Percentiles rank a stretch among this genome's conserved stretches.
These are phyloP conservation scores for Cercospora canescens DNA, from an alignment of 2,329 filamentous ascomycete species.

Conservation along the genomic window DNA sequence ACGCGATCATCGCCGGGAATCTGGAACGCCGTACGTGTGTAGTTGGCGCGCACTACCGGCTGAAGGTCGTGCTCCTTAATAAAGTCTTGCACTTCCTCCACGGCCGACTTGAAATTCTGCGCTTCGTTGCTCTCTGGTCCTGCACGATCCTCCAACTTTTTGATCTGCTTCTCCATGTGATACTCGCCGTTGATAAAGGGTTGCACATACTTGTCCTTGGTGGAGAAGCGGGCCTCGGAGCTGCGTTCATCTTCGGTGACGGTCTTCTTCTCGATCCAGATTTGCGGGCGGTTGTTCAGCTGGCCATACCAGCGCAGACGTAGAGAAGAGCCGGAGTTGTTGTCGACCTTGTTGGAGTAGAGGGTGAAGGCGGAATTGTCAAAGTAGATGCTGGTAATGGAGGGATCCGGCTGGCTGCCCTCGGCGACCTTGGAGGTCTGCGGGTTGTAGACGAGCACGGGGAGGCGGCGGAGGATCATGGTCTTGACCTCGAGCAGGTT, in stretches of 20 bases:
- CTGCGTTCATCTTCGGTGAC: slow-evolving; percentile 74
- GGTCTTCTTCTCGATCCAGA: slow-evolving; percentile 87
- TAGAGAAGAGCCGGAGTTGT: slow-evolving; percentile 75
- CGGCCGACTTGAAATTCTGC: slow-evolving; percentile 68
- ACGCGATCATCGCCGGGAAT: slow-evolving; percentile 90
- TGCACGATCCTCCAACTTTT: slow-evolving; percentile 78
- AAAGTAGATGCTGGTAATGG: slow-evolving; percentile 94
- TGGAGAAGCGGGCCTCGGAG: slow-evolving; percentile 74
- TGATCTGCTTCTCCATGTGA: slow-evolving; percentile 84
- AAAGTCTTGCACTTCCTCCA: slow-evolving; percentile 76
- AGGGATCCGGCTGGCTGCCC: slow-evolving; percentile 74
- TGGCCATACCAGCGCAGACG: slow-evolving; percentile 91
- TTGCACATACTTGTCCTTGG: slow-evolving; percentile 94
- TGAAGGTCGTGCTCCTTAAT: slow-evolving; percentile 75
- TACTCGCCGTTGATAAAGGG: slow-evolving; percentile 85
- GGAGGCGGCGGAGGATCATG: slow-evolving; percentile 84
- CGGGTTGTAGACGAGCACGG: slow-evolving; percentile 89
- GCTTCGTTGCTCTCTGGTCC: slow-evolving; percentile 67
- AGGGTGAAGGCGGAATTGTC: slow-evolving; percentile 84
- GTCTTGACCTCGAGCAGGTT: slow-evolving; percentile 98
- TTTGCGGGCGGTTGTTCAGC: slow-evolving; percentile 73
- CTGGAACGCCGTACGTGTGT: slow-evolving; percentile 92
- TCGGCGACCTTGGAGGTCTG: slow-evolving; percentile 81
- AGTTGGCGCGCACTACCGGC: slow-evolving; percentile 87
- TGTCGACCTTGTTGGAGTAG: slow-evolving; percentile 81